Base-by-base conservation (phyloP, 345 rosid genomes). In the Corchorus olitorius region DNA sequence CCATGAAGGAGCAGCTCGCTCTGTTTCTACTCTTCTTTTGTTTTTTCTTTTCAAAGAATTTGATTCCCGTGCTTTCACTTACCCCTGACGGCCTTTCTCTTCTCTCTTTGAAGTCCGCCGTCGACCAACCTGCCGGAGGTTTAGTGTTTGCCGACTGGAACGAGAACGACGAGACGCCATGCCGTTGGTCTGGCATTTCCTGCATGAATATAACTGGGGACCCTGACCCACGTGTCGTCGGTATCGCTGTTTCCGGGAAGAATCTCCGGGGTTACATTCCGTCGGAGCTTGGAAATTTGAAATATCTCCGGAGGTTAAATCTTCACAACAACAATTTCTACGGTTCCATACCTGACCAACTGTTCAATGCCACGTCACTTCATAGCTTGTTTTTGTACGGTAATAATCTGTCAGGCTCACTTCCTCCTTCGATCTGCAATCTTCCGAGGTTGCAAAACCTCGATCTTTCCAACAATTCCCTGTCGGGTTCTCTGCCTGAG, bases 291-390 rank as follows among this genome's bases (percentile, higher is more conserved):
- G 98, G 99, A 0, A 88, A 86, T 0, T 81, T 97, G 6, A 22
- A 86, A 13, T 92, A 83, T 73, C 98, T 96, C 81, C 93, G 99
- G 39, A 90, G 97, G 17, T 91, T 96, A 48, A 96, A 96, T 62
- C 90, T 96, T 77, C 99, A 96, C 72, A 81, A 53, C 75, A 96
- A 93, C 68, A 78, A 88, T 59, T 78, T 97, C 55, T 84, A 73
- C 43, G 99, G 99, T 39, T 86, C 98, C 0, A 81, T 97, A 14
- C 99, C 99, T 0, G 84, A 63, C 50, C 89, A 89, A 74, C 90
- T 97, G 48, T 91, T 96, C 75, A 91, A 94, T 54, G 99, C 99
- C 72, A 88, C 98, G 19, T 86, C 99, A 10, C 98, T 96, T 41
- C 99, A 89, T 72, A 90, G 94, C 73, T 52, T 94, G 43, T 94